Percentiles rank a stretch among this genome's conserved stretches.
Evolutionary conservation across 1,139 yeast species (phyloP).

Genomic region (Meyerozyma smithsonii): DNA sequence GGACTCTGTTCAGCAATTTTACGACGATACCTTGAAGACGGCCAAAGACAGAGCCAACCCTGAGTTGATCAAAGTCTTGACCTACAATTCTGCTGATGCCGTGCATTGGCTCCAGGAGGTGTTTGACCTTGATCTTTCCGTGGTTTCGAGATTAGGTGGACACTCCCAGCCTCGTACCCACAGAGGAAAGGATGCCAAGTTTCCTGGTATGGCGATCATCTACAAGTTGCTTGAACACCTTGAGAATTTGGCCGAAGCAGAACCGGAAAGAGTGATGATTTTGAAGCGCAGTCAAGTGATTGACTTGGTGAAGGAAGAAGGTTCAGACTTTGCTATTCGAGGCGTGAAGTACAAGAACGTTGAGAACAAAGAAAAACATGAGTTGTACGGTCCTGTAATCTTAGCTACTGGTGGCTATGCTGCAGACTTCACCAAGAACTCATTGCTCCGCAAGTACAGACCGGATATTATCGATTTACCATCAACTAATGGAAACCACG

Average conservation of each 20-base stretch:
- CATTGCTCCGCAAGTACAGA: constrained; percentile 48
- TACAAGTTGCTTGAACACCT: constrained; percentile 53
- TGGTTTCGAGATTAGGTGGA: constrained; percentile 69
- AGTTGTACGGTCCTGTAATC: constrained; percentile 53
- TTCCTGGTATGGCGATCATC: constrained; percentile 77
- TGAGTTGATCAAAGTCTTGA: constrained; percentile 45
- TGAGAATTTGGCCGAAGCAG: constrained; percentile 42
- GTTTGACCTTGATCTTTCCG: constrained; percentile 56
- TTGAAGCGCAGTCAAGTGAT: constrained; percentile 53
- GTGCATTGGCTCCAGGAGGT: constrained; percentile 68
- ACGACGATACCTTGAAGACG: constrained; percentile 61
- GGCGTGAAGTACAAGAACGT: constrained; percentile 49
- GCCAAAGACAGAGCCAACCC: constrained; percentile 61
- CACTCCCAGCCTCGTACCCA: constrained; percentile 74
- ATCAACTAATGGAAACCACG: constrained; percentile 70
- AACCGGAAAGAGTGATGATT: constrained; percentile 50
- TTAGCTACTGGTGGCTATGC: constrained; percentile 82
- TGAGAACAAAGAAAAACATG: constrained; percentile 27
- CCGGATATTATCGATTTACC: constrained; percentile 63
- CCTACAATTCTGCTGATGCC: constrained; percentile 54
- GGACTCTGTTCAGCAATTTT: constrained; percentile 58
- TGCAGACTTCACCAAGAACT: constrained; percentile 51
- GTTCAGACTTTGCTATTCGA: constrained; percentile 22
- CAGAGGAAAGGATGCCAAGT: constrained; percentile 59
- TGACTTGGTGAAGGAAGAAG: constrained; percentile 39